phyloP scores from a whole-genome alignment of 768 basidiomycete species.

The Aureoboletus auriporus region DNA sequence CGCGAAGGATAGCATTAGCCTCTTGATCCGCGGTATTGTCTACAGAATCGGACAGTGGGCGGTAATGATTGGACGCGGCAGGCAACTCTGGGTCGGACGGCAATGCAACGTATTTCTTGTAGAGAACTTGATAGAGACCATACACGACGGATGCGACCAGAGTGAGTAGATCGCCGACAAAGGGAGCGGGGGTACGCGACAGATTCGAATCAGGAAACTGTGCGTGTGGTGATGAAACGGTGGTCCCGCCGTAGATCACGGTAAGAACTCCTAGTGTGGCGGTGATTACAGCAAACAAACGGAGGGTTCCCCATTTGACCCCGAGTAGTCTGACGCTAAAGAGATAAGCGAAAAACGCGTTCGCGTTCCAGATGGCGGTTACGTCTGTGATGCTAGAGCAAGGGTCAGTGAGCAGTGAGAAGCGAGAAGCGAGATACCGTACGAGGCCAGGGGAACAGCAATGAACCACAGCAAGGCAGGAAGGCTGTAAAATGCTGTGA shows the following conservation, averaged over 20 bases:
- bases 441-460: slow-evolving; percentile 69
- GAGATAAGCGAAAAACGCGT: slow-evolving; percentile 88
- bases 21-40: slow-evolving; percentile 26
- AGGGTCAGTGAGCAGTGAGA: slow-evolving; percentile 4
- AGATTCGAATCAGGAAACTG: slow-evolving; percentile 9
- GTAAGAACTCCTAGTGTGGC: slow-evolving; percentile 78
- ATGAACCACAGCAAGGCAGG: slow-evolving; percentile 76
- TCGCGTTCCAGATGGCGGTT: slow-evolving; percentile 86
- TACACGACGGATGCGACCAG: slow-evolving; percentile 69
- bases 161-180: slow-evolving; percentile 72
- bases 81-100: slow-evolving; percentile 57
- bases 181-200: slow-evolving; percentile 41
- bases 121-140: slow-evolving; percentile 79
- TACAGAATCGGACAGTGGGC: slow-evolving; percentile 38
- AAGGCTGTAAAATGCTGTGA: slow-evolving; percentile 47
- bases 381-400: slow-evolving; percentile 69
- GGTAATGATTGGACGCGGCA: slow-evolving; percentile 39
- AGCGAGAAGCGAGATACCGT: slow-evolving; percentile 26
- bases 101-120: slow-evolving; percentile 75
- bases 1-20: slow-evolving; percentile 9
- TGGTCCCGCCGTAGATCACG: slow-evolving; percentile 77
- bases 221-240: slow-evolving; percentile 19
- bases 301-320: slow-evolving; percentile 58
- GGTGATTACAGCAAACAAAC: slow-evolving; percentile 66
- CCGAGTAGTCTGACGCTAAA: slow-evolving; percentile 72